Base-by-base conservation (phyloP, 208 protist genomes). In the Crithidia thermophila region DNA sequence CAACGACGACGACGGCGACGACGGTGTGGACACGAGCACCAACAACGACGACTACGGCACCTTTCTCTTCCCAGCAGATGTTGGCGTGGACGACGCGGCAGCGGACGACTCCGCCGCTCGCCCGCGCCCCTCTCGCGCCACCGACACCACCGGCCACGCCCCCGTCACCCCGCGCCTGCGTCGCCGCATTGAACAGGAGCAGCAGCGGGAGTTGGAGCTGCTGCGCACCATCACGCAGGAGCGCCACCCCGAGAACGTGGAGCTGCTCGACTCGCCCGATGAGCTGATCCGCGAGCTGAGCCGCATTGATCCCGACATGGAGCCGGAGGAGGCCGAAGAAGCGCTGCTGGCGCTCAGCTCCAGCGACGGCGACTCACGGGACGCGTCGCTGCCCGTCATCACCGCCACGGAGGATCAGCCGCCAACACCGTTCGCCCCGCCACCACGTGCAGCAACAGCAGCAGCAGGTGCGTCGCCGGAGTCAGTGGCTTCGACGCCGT, bases 101-200 rank as follows among this genome's bases (percentile, higher is more conserved):
- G 60, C 25, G 40, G 63, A 52, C 40, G 58, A 52, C 28, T 30
- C 56, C 5, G 51, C 45, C 25, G 37, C 11, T 11, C 10, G 42
- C 14, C 43, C 6, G 13, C 50, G 36, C 9, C n/a, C 39, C 2
- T 36, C 50, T 28, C 64, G 67, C 1, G 62, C 56, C 14, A 69
- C 61, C 14, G 79, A 77, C 74, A 72, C 67, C 3, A 85, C 70
- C 4, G 76, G 80, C 27, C 68, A 79, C 50, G 79, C 76, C n/a
- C 75, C 72, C 31, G 72, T 85, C 55, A 72, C 80, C 6, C 71
- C 51, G n/a, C 62, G 67, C 2, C 68, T 82, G 40, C 57, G 63
- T 23, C 61, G 37, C n/a, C 66, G 67, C 43, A 79, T 82, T 16
- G 63, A 79, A 46, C 30, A 73, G 34, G 61, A 82, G 42, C 80